Percentiles rank a stretch among this genome's conserved stretches.
Conservation (phyloP, 1,139 yeast species). For the Yamadazyma mexicana region DNA sequence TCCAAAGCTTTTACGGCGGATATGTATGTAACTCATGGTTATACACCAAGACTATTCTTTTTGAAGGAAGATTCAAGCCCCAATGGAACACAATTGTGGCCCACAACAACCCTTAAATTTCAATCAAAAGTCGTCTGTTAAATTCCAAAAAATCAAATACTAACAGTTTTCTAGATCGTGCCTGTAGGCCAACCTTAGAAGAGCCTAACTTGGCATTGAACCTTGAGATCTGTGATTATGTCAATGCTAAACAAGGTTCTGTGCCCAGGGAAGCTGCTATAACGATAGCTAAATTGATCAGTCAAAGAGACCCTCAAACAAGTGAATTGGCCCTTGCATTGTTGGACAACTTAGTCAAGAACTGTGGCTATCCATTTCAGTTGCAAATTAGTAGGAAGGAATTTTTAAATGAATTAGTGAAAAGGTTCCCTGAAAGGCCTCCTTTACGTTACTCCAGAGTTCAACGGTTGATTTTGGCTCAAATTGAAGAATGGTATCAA, state of each 20-base stretch:
- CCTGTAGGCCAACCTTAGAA: constrained; percentile 78
- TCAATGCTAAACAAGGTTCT: constrained; percentile 89
- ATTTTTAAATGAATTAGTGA: constrained; percentile 88
- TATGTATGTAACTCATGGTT: constrained; percentile 62
- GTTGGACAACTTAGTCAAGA: constrained; percentile 89
- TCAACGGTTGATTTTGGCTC: constrained; percentile 82
- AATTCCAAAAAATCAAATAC: no score
- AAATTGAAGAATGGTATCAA: constrained; percentile 96
- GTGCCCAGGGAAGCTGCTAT: constrained; percentile 92
- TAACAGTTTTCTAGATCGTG: constrained; percentile 56
- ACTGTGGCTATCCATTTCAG: constrained; percentile 97
- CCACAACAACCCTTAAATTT: no score
- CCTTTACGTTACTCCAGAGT: constrained; percentile 82
- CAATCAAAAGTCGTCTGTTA: no score
- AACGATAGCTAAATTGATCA: constrained; percentile 81
- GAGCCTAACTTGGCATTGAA: constrained; percentile 91
- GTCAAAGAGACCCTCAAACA: constrained; percentile 81
- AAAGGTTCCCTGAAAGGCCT: constrained; percentile 92
- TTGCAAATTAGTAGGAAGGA: constrained; percentile 93
- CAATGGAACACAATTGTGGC: no score
- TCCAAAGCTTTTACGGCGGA: constrained; percentile 62
- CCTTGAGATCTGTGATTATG: constrained; percentile 88
- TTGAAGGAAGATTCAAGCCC: no score
- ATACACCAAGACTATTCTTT: no score
- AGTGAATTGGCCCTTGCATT: constrained; percentile 56